Percentiles rank a stretch among this genome's conserved stretches.
These are phyloP conservation scores for Thelonectria blattea DNA, from an alignment of 2,329 filamentous ascomycete species.

Conservation along the genomic window DNA sequence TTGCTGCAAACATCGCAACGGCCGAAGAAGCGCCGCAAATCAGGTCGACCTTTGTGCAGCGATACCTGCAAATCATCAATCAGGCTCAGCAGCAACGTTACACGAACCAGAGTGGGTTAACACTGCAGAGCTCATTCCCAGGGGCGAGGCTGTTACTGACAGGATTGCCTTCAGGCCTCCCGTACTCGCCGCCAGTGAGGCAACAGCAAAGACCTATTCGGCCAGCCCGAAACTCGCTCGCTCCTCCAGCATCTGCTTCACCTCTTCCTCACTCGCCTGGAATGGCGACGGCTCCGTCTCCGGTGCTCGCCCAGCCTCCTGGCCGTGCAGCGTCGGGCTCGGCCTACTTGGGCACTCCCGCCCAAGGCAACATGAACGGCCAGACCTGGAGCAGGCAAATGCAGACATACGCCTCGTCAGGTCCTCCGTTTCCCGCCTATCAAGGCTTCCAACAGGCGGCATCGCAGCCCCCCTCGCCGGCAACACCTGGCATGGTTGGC, in stretches of 20 bases:
- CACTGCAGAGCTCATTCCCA: neutral
- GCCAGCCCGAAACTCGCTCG: slow-evolving; percentile 10
- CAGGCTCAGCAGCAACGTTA: neutral
- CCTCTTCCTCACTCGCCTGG: slow-evolving; percentile 13
- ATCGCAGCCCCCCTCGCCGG: neutral
- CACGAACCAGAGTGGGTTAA: slow-evolving; percentile 21
- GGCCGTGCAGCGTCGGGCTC: slow-evolving; percentile 7
- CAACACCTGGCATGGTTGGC: neutral
- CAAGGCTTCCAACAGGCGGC: neutral
- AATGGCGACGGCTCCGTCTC: slow-evolving; percentile 7
- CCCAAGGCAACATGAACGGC: neutral
- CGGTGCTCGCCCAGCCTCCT: slow-evolving; percentile 16
- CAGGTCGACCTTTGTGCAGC: slow-evolving; percentile 15
- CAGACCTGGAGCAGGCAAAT: neutral
- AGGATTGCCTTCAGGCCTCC: neutral
- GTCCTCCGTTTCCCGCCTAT: neutral
- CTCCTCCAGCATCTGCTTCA: slow-evolving; percentile 13
- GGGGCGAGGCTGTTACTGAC: neutral
- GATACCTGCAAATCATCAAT: slow-evolving; percentile 21
- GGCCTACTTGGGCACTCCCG: neutral
- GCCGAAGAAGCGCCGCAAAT: slow-evolving; percentile 16
- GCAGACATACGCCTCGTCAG: neutral
- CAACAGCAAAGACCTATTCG: slow-evolving; percentile 11
- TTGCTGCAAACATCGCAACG: slow-evolving; percentile 11
- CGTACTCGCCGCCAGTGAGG: slow-evolving; percentile 1